Conservation (phyloP, 345 rosid genomes). For the Nasturtium officinale region DNA sequence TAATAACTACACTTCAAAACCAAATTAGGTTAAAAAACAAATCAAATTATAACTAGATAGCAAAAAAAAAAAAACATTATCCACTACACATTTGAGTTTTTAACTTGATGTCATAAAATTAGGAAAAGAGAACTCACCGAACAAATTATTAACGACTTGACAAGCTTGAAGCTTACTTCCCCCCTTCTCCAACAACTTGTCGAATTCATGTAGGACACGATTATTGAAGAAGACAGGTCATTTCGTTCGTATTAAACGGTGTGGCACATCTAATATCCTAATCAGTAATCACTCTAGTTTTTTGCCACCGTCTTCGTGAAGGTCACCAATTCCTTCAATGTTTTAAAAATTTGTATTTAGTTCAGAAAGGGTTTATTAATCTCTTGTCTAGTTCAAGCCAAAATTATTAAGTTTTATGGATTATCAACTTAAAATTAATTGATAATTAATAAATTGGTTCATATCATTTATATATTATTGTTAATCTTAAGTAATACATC, state of each 20-base stretch:
- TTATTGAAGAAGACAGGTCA: constrained; percentile 8
- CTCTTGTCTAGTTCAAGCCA: too few species aligned
- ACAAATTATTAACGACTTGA: neutral
- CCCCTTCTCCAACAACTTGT: neutral
- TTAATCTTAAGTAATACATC: too few species aligned
- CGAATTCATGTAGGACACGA: neutral
- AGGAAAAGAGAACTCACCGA: neutral
- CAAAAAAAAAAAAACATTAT: neutral
- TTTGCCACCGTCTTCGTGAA: constrained; percentile 2
- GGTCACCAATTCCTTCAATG: neutral
- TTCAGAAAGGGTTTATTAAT: too few species aligned
- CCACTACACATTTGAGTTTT: neutral
- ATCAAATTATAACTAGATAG: neutral
- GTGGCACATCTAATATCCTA: constrained; percentile 12
- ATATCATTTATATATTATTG: too few species aligned
- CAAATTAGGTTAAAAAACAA: neutral
- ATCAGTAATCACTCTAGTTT: neutral
- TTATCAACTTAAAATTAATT: too few species aligned
- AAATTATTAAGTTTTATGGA: too few species aligned
- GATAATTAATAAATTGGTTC: too few species aligned
- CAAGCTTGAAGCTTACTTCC: neutral
- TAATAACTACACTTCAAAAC: neutral
- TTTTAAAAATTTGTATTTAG: too few species aligned
- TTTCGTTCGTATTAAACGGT: neutral
- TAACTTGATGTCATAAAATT: neutral